These are phyloP conservation scores for Linaria vulgaris DNA, from an alignment of 257 asterid species.

Conservation along the genomic window DNA sequence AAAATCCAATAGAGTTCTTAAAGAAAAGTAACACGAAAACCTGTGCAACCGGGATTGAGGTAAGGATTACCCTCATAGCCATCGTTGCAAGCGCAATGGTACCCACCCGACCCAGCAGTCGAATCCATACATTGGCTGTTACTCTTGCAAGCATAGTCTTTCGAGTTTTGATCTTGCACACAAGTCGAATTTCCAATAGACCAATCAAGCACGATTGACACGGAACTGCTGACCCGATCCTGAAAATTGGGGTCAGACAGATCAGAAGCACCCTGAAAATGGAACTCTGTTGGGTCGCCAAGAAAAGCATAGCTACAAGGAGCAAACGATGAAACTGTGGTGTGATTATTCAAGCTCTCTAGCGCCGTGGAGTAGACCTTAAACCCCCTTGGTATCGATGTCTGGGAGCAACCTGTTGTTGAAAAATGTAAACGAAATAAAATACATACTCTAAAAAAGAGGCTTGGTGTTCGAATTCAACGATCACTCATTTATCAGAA, in stretches of 20 bases:
- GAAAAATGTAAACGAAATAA: no score
- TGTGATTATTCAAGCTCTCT: conserved; percentile 36
- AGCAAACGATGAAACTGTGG: conserved; percentile 36
- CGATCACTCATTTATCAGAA: no score
- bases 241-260: conserved; percentile 45
- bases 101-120: conserved; percentile 45
- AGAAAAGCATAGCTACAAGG: conserved; percentile 74
- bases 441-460: no score
- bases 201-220: conserved; percentile 73
- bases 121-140: conserved; percentile 59
- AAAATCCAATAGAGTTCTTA: neutral
- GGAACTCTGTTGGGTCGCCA: conserved; percentile 48
- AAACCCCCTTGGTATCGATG: conserved; percentile 53
- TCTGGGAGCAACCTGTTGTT: conserved; percentile 85
- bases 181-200: conserved; percentile 59
- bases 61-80: conserved; percentile 80
- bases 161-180: conserved; percentile 14
- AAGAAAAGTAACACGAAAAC: conserved; percentile 22
- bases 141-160: conserved; percentile 43
- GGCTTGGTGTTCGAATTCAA: no score
- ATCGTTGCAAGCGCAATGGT: conserved; percentile 48
- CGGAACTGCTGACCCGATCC: conserved; percentile 27
- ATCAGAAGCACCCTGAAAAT: conserved; percentile 49
- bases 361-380: neutral
- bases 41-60: conserved; percentile 65